These are phyloP conservation scores for Metschnikowia gruessii DNA, from an alignment of 805 yeast species.

Conservation along the genomic window DNA sequence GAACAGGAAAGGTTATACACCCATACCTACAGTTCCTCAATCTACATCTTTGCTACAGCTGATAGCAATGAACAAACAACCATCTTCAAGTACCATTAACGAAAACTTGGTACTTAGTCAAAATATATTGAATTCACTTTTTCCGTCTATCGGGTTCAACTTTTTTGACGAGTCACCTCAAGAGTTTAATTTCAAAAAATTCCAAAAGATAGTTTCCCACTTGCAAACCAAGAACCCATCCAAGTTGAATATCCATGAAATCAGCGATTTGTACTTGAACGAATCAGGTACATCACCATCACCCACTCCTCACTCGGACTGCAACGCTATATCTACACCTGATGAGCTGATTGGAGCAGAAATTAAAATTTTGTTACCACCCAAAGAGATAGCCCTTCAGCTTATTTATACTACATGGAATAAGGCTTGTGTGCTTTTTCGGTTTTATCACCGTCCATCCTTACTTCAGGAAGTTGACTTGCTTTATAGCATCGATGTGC, in stretches of 20 bases:
- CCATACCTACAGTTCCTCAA: conserved; percentile 18
- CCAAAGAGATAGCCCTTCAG: conserved; percentile 67
- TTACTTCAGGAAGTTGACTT: conserved; percentile 71
- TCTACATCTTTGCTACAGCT: conserved; percentile 19
- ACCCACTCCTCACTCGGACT: conserved; percentile 11
- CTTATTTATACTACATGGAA: conserved; percentile 78
- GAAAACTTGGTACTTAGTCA: conserved; percentile 28
- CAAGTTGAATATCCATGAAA: conserved; percentile 24
- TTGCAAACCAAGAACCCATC: conserved; percentile 22
- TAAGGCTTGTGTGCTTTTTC: conserved; percentile 77
- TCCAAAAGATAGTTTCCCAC: conserved; percentile 26
- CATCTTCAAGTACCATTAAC: conserved; percentile 14
- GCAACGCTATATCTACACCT: conserved; percentile 15
- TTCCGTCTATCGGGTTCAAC: conserved; percentile 37
- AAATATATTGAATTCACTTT: conserved; percentile 32
- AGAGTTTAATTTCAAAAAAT: conserved; percentile 33
- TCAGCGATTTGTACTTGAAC: conserved; percentile 29
- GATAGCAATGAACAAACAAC: conserved; percentile 17
- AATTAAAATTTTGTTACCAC: conserved; percentile 67
- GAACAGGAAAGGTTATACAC: conserved; percentile 36
- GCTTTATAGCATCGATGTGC: conserved; percentile 72
- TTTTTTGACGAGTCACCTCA: conserved; percentile 31
- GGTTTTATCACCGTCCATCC: conserved; percentile 85
- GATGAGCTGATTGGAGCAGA: conserved; percentile 41
- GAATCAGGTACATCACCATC: conserved; percentile 23